Evolutionary conservation across 257 asterid genomes (phyloP), one percentile per base, ranked within the genome.

Genomic region (Scutellaria barbata): DNA sequence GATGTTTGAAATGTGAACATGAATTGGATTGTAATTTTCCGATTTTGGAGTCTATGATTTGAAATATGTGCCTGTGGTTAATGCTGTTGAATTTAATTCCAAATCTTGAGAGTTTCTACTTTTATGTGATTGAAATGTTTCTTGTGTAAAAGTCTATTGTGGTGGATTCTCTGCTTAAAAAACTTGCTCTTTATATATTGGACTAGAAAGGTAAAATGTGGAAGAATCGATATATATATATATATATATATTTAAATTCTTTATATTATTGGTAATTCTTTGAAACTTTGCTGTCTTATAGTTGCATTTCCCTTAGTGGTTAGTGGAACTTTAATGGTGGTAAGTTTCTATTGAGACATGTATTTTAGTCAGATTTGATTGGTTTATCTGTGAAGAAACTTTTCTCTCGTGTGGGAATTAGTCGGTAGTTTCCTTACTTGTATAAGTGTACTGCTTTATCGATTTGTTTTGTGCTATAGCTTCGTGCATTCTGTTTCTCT

Each of bases 71-170:
- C 71, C 37, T 70, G 65, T 50, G 35, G 63, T 71, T 13, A 61
- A 58, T 69, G 66, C 56, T 53, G 33, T 20, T 37, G 51, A 59
- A 33, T 55, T 25, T 66, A 65, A 18, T 66, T 33, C 68, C 65
- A 30, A 43, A 63, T 20, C 10, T 30, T 57, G 58, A 17, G 56
- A 52, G 66, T 54, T 61, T 71, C 48, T 59, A 60, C 43, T 52
- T 54, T 53, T 72, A 42, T 74, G 69, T 54, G 70, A 66, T 74
- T 71, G 10, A 48, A 65, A 30, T 70, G 20, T 61, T 74, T n/a
- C 58, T 63, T 57, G 53, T 74, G 39, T 41, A 12, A 20, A 58
- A 35, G 40, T 61, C 41, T 68, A 41, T 20, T 39, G 60, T 39
- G 59, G 41, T 12, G 58, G 37, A 41, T 42, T 51, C n/a, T 74